These are phyloP conservation scores for Macrophomina pseudophaseolina DNA, from an alignment of 2,329 filamentous ascomycete species.

Conservation along the genomic window DNA sequence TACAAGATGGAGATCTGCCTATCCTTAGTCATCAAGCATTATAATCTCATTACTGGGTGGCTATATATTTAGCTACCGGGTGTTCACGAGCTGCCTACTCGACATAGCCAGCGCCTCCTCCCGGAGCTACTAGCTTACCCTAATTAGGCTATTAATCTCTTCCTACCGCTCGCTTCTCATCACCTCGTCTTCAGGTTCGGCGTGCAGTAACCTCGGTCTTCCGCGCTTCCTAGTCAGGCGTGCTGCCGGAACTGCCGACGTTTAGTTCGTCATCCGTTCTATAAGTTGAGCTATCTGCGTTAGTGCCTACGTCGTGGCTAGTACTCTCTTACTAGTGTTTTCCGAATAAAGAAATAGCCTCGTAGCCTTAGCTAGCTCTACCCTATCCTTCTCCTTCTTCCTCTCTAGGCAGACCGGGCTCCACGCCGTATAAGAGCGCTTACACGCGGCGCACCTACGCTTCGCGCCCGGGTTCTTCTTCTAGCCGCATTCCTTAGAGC, in stretches of 20 bases:
- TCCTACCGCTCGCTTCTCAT: background rate
- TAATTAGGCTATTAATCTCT: background rate
- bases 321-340: no score
- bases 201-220: slow-evolving; percentile 2
- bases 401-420: no score
- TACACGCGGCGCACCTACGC: no score
- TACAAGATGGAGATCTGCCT: slow-evolving; percentile 30
- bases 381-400: no score
- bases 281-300: no score
- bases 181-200: background rate
- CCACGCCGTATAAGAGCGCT: no score
- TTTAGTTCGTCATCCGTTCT: background rate
- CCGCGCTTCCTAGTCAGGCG: slow-evolving; percentile 1
- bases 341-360: no score
- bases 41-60: background rate
- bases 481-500: no score
- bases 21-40: background rate
- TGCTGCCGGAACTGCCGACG: background rate
- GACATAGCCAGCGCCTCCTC: background rate
- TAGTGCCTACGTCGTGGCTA: no score
- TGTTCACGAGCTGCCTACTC: background rate
- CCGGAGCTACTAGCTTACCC: slow-evolving; percentile 1
- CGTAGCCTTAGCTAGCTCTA: no score
- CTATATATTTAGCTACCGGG: background rate
- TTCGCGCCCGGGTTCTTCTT: accelerated